Evolutionary conservation across 1,139 yeast genomes (phyloP).

Genomic region (Pichia terricola): DNA sequence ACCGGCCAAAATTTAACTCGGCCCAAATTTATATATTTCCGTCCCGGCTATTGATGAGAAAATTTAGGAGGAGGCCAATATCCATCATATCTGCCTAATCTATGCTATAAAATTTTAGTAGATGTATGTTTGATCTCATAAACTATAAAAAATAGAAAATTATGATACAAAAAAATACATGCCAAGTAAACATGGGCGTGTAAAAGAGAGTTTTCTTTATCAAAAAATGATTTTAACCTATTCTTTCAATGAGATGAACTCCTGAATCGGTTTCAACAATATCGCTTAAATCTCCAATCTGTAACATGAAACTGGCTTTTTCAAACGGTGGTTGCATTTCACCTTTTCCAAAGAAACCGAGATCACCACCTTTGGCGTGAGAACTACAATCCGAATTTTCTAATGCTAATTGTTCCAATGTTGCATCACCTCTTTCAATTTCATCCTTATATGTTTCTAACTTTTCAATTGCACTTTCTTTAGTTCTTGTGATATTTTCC

Average conservation of each 20-base stretch:
- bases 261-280: slow-evolving; percentile 89
- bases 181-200: neutral
- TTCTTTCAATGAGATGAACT: slow-evolving; percentile 77
- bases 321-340: slow-evolving; percentile 95
- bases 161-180: neutral
- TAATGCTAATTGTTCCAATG: slow-evolving; percentile 63
- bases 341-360: slow-evolving; percentile 81
- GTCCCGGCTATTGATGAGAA: too few relatives aligned
- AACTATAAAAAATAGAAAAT: too few relatives aligned
- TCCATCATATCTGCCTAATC: too few relatives aligned
- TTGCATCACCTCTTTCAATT: slow-evolving; percentile 60
- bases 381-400: slow-evolving; percentile 88
- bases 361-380: slow-evolving; percentile 81
- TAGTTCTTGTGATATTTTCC: slow-evolving; percentile 58
- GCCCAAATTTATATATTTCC: too few relatives aligned
- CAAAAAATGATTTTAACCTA: slow-evolving; percentile 36
- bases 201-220: neutral
- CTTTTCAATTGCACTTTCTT: slow-evolving; percentile 74
- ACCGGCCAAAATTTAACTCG: too few relatives aligned
- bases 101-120: too few relatives aligned
- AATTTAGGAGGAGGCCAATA: too few relatives aligned
- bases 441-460: slow-evolving; percentile 49
- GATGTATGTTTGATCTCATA: too few relatives aligned
- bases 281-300: slow-evolving; percentile 77
- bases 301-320: slow-evolving; percentile 70